Percentiles rank a stretch among this genome's conserved stretches.
Evolutionary conservation across 2,329 filamentous ascomycete species (phyloP).

Genomic region (Alternaria conjuncta): DNA sequence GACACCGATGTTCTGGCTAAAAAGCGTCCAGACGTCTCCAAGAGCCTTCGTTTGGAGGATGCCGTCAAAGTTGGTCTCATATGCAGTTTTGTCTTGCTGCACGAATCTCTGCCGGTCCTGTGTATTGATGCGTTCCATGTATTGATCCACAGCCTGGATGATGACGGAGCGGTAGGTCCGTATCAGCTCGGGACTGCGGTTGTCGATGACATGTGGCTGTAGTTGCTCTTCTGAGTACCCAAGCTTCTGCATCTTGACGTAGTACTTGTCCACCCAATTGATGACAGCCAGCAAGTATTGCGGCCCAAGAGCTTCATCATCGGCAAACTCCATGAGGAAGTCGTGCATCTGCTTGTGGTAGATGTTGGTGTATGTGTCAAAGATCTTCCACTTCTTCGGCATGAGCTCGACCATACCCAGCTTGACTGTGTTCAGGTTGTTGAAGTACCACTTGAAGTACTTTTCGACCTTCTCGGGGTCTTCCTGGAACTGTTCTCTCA

Average conservation of each 20-base stretch:
- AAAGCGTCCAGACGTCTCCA: slow-evolving; percentile 96
- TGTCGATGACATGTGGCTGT: slow-evolving; percentile 85
- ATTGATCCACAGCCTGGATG: slow-evolving; percentile 93
- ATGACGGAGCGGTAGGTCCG: slow-evolving; percentile 94
- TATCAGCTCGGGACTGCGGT: slow-evolving; percentile 86
- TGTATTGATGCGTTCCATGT: slow-evolving; percentile 91
- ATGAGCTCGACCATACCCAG: slow-evolving; percentile 89
- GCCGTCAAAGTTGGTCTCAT: slow-evolving; percentile 79
- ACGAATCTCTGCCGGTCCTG: slow-evolving; percentile 83
- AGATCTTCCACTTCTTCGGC: slow-evolving; percentile 96
- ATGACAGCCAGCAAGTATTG: slow-evolving; percentile 90
- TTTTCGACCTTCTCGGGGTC: slow-evolving; percentile 86
- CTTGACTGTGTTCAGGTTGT: slow-evolving; percentile 93
- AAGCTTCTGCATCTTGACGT: slow-evolving; percentile 91
- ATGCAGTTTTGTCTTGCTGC: slow-evolving; percentile 77
- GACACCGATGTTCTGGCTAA: slow-evolving; percentile 88
- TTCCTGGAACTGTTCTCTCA: slow-evolving; percentile 76
- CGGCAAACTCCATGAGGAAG: slow-evolving; percentile 81
- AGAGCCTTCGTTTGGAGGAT: slow-evolving; percentile 92
- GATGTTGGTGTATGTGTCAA: slow-evolving; percentile 85
- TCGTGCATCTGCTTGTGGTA: slow-evolving; percentile 97
- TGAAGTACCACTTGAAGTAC: slow-evolving; percentile 94
- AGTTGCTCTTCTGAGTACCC: slow-evolving; percentile 80
- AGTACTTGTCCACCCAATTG: slow-evolving; percentile 95
- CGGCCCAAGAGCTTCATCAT: slow-evolving; percentile 83